A percentile compares a stretch with the other conserved stretches of the same genome.
Evolutionary conservation across 2,329 filamentous ascomycete genomes (phyloP).

Genomic region (Penicillium crustosum): DNA sequence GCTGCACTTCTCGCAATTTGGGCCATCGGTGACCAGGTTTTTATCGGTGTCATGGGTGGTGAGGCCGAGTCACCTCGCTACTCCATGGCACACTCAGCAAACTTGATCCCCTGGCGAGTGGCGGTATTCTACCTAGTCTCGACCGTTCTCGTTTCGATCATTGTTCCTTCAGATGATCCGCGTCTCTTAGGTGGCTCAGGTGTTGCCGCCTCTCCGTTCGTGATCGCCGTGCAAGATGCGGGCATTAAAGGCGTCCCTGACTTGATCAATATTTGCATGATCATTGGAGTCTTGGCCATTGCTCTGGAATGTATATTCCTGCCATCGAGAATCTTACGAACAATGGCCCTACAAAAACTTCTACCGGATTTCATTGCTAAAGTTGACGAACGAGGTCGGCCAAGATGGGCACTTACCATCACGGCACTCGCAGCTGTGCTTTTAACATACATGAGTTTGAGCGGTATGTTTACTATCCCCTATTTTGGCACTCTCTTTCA

Average conservation of each 20-base stretch:
- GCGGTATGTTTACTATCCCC: too few species aligned
- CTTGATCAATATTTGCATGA: conserved; percentile 27
- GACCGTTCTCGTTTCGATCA: conserved; percentile 27
- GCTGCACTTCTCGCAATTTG: conserved; percentile 32
- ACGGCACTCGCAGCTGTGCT: too few species aligned
- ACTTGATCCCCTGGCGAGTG: conserved; percentile 32
- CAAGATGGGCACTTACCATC: too few species aligned
- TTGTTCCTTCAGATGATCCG: conserved; percentile 23
- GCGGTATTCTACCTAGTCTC: conserved; percentile 32
- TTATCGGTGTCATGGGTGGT: conserved; percentile 38
- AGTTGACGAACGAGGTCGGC: too few species aligned
- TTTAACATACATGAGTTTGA: too few species aligned
- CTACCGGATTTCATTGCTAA: too few species aligned
- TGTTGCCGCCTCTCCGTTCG: conserved; percentile 33
- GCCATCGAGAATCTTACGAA: too few species aligned
- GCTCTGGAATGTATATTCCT: too few species aligned
- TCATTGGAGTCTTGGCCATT: too few species aligned
- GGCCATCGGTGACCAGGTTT: conserved; percentile 34
- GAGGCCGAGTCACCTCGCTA: conserved; percentile 37
- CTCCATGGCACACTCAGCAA: conserved; percentile 35
- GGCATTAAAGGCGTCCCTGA: conserved; percentile 32
- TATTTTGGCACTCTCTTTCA: too few species aligned
- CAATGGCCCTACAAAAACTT: too few species aligned
- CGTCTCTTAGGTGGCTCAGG: conserved; percentile 29
- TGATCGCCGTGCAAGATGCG: conserved; percentile 31